A percentile compares a stretch with the other conserved stretches of the same genome.
phyloP scores from a whole-genome alignment of 1,139 yeast genomes.

The Lodderomyces theae region DNA sequence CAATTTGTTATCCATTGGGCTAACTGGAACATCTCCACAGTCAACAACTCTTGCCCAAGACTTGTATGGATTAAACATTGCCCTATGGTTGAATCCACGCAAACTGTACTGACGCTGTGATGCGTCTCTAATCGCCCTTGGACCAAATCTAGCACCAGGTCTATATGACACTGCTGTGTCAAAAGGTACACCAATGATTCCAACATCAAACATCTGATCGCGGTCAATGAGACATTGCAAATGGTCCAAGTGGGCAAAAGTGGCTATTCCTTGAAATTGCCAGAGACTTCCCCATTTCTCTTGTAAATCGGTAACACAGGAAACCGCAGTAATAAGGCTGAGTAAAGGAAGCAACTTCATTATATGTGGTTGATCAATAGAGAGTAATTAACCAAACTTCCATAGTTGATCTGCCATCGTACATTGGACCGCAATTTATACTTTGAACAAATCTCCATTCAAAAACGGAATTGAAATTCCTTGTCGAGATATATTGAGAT shows the following conservation, averaged over 20 bases:
- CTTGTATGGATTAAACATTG: conserved; percentile 60
- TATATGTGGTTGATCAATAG: no score
- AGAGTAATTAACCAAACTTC: neutral
- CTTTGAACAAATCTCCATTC: no score
- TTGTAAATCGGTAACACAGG: conserved; percentile 31
- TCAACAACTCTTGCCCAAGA: conserved; percentile 69
- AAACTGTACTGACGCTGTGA: conserved; percentile 68
- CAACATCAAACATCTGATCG: conserved; percentile 55
- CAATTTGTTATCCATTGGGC: conserved; percentile 71
- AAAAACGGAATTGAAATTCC: neutral
- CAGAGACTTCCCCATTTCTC: conserved; percentile 63
- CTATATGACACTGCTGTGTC: conserved; percentile 75
- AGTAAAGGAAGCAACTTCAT: neutral
- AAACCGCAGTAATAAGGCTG: neutral
- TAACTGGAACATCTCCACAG: conserved; percentile 79
- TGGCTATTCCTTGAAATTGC: conserved; percentile 69
- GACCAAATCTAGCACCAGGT: conserved; percentile 80
- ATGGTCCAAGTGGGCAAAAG: conserved; percentile 71
- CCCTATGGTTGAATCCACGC: conserved; percentile 69
- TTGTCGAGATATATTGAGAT: neutral
- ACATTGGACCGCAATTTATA: no score
- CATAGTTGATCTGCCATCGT: no score
- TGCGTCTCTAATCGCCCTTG: conserved; percentile 69
- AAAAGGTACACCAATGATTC: conserved; percentile 71
- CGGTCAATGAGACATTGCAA: conserved; percentile 54